Conservation (phyloP, 352 stramenopile species). For the Pythium apleroticum region DNA sequence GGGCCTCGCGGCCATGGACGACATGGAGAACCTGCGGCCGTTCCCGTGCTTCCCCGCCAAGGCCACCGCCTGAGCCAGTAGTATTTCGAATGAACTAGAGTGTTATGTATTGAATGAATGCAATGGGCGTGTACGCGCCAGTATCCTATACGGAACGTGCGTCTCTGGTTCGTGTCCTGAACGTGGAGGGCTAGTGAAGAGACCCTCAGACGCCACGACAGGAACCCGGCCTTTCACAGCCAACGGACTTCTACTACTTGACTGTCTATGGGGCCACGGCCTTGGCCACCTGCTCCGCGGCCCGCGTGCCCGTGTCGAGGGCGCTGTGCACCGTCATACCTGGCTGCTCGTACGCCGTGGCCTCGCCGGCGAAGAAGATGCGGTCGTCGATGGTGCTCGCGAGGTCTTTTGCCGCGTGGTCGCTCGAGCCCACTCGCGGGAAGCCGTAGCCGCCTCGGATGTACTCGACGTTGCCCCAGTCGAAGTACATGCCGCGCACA, state of each 20-base stretch:
- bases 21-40: conserved; percentile 50
- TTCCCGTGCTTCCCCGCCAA: conserved; percentile 62
- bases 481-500: conserved; percentile 75
- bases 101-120: not conserved
- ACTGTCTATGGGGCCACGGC: conserved; percentile 33
- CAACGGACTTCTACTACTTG: not conserved
- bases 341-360: conserved; percentile 77
- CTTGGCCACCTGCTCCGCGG: conserved; percentile 46
- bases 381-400: conserved; percentile 58
- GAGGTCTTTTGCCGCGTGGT: conserved; percentile 59
- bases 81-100: not conserved
- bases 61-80: not conserved
- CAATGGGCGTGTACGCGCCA: not conserved
- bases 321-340: conserved; percentile 83
- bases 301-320: conserved; percentile 74
- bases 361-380: conserved; percentile 82
- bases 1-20: conserved; percentile 65
- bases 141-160: not conserved
- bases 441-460: conserved; percentile 76
- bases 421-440: conserved; percentile 68
- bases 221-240: too few species aligned
- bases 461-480: conserved; percentile 73
- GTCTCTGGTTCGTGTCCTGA: not conserved
- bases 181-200: too few species aligned
- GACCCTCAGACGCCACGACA: too few species aligned